A percentile compares a stretch with the other conserved stretches of the same genome.
phyloP scores from a whole-genome alignment of 2,329 filamentous ascomycete species.

The Epichloe sibirici region DNA sequence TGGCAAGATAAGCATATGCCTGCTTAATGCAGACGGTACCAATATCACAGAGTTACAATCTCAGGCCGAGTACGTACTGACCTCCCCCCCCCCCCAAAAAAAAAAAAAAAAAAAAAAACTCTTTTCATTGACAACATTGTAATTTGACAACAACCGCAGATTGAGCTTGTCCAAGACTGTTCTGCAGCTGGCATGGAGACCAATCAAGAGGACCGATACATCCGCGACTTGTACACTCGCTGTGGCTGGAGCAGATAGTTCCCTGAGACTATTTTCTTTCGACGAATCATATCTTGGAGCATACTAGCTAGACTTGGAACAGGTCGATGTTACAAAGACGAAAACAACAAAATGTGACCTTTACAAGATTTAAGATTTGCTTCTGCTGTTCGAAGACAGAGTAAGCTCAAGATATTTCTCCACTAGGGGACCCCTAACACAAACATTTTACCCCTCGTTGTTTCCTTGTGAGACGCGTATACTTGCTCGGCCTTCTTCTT shows the following conservation, averaged over 20 bases:
- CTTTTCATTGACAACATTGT: too few relatives aligned
- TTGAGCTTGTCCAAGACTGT: slow-evolving; percentile 47
- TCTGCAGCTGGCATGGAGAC: slow-evolving; percentile 58
- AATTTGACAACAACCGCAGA: slow-evolving; percentile 13
- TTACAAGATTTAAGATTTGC: background rate
- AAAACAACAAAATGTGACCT: background rate
- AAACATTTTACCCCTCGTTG: too few relatives aligned
- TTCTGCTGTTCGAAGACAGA: background rate
- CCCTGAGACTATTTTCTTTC: slow-evolving; percentile 44
- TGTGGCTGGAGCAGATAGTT: slow-evolving; percentile 48
- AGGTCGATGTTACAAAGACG: background rate
- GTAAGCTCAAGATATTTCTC: background rate
- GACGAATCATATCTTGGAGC: slow-evolving; percentile 13
- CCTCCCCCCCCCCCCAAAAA: background rate
- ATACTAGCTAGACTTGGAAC: background rate
- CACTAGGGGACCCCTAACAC: too few relatives aligned
- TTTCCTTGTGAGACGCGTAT: too few relatives aligned
- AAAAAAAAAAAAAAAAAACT: background rate
- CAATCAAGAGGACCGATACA: slow-evolving; percentile 21
- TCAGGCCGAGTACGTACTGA: slow-evolving; percentile 26
- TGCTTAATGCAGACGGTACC: slow-evolving; percentile 27
- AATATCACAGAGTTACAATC: slow-evolving; percentile 25
- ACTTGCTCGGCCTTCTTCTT: too few relatives aligned
- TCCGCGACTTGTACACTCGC: slow-evolving; percentile 29
- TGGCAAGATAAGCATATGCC: slow-evolving; percentile 33